Evolutionary conservation across 345 rosid genomes (phyloP), one percentile per base, ranked within the genome.

Genomic region (Pugionium dolabratum): DNA sequence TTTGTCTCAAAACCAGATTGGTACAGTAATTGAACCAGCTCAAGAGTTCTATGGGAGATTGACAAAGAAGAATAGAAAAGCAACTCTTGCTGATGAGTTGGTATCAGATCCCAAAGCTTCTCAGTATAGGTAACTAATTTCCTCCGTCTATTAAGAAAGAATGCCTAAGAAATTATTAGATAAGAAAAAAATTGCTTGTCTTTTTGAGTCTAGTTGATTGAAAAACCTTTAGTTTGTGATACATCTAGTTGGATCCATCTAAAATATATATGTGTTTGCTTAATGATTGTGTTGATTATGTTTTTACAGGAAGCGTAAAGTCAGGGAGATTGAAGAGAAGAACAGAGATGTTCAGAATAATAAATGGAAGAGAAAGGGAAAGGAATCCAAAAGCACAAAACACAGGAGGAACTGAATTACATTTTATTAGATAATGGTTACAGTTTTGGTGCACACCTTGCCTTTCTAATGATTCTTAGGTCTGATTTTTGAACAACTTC

Each of bases 1-100:
- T 18, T 18, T 18, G 43, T 59, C 6, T 28, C 34, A 56, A n/a
- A 57, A 62, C 18, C 83, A 94, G 97, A 83, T 94, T 37, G 97
- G 97, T 32, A 88, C 91, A 6, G 90, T 94, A 28, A 65, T 94
- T 34, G 95, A 82, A 60, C 84, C 95, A 7, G 67, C 92, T 10
- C 27, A 71, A 25, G 97, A 90, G 28, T 87, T 70, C 87, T 85
- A 65, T 2, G 64, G 74, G 31, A 82, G 97, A 79, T 52, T 94
- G 52, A 83, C 86, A 28, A 94, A 85, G 81, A 90, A 86, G 85
- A 86, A 94, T 78, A 94, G 95, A 75, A 94, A 81, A 76, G 45
- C 83, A 35, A 83, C 79, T 56, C 76, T 91, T 70, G 93, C 97
- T 4, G 99, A 94, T 5, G 97, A 90, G 72, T 80, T 94, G 72